A percentile compares a stretch with the other conserved stretches of the same genome.
Conservation (phyloP, 768 basidiomycete genomes). For the Cyathus striatus region DNA sequence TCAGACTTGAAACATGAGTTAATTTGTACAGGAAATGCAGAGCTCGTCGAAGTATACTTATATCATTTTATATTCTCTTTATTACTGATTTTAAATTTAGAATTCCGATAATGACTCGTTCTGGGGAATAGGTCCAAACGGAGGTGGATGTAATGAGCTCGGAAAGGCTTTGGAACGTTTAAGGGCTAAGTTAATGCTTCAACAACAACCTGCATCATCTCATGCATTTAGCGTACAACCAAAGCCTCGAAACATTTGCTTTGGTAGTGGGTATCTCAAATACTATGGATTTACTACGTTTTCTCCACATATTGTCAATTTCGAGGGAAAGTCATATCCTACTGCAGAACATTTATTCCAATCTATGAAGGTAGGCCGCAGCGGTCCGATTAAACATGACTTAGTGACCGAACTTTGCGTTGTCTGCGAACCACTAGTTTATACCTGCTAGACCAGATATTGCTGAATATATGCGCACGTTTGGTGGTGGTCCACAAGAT, state of each 20-base stretch:
- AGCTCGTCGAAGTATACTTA: constrained; percentile 67
- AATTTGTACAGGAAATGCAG: constrained; percentile 59
- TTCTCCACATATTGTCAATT: not conserved
- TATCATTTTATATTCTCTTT: constrained; percentile 5
- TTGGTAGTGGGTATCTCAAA: too few species aligned
- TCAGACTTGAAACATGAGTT: constrained; percentile 51
- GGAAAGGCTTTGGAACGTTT: constrained; percentile 66
- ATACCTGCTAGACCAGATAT: too few species aligned
- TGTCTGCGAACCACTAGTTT: too few species aligned
- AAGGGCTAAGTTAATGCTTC: constrained; percentile 43
- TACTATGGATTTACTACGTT: constrained; percentile 7
- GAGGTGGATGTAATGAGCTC: constrained; percentile 65
- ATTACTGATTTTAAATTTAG: too few species aligned
- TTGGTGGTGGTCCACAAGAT: too few species aligned
- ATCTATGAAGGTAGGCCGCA: not conserved
- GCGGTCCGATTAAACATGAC: too few species aligned
- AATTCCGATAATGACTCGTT: constrained; percentile 74
- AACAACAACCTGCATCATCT: constrained; percentile 13
- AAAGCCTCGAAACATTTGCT: too few species aligned
- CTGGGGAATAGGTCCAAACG: constrained; percentile 71
- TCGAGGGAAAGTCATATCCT: not conserved
- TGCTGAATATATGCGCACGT: too few species aligned
- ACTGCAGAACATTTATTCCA: not conserved
- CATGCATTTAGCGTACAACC: too few species aligned
- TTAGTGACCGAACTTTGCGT: too few species aligned